Evolutionary conservation across 164 flowering plant species (phyloP), one percentile per base, ranked within the genome.

Genomic region (Chloranthus sessilifolius): DNA sequence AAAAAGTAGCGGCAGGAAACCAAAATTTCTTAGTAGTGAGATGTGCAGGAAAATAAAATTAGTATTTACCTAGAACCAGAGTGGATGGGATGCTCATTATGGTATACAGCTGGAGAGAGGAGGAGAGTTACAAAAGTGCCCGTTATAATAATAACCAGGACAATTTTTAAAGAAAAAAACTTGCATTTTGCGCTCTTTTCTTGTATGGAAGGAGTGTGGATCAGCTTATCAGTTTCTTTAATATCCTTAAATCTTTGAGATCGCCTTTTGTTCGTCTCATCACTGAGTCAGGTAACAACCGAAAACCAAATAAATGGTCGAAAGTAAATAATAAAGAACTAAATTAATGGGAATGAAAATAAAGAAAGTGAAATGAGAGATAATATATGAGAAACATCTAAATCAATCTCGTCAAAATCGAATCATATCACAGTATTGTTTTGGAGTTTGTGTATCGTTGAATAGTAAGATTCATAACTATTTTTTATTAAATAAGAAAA

Each of bases 121-220:
- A 79, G 66, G 28, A 87, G 48, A 3, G 81, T 78, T 4, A 76
- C 36, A 43, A 83, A 60, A 14, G 88, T 64, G 37, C 79, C 87
- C 44, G 72, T 63, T 15, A 71, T 23, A 25, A 85, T 71, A 41
- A 81, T 43, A 31, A 70, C 56, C 33, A 83, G 59, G 37, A 83
- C 69, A 43, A 80, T 54, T 48, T 85, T 82, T 56, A 81, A 63
- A 6, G 73, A 43, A 38, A 69, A 39, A 42, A 64, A 43, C 58
- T 66, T 87, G 80, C 77, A 81, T 62, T 53, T 78, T 7, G 70
- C 55, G 39, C 62, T 62, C 56, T 69, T 76, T 21, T 80, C 82
- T 47, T 69, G 78, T 37, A 56, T 46, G 24, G 76, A 62, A 63
- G n/a, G n/a, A n/a, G 45, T 30, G 37, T 56, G 69, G 22, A 46